A percentile compares a stretch with the other conserved stretches of the same genome.
Conservation (phyloP, 208 protist species). For the Crithidia mellificae region DNA sequence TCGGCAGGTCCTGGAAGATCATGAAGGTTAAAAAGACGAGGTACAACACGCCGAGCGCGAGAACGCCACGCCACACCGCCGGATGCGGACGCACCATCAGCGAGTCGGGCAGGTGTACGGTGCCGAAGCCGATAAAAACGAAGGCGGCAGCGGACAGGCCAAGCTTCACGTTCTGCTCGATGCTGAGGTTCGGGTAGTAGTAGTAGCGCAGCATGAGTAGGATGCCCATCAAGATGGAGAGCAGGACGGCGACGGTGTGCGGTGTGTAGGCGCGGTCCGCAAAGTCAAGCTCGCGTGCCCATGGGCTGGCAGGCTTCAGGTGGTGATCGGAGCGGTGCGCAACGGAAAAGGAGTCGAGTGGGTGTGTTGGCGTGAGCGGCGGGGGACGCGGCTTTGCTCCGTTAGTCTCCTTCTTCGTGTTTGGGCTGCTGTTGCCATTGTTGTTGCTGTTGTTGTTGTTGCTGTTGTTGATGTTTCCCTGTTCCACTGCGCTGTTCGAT, state of each 20-base stretch:
- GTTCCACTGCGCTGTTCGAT: not conserved
- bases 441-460: not conserved
- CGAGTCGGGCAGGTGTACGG: slow-evolving; percentile 92
- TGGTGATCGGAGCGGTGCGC: slow-evolving; percentile 19
- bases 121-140: slow-evolving; percentile 90
- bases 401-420: not conserved
- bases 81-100: slow-evolving; percentile 96
- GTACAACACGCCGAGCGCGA: slow-evolving; percentile 93
- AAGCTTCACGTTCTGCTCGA: slow-evolving; percentile 61
- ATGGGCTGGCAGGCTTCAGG: slow-evolving; percentile 45
- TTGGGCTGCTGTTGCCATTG: not conserved
- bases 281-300: slow-evolving; percentile 59
- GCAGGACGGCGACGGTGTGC: slow-evolving; percentile 61
- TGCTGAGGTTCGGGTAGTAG: slow-evolving; percentile 45
- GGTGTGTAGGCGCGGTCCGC: slow-evolving; percentile 59
- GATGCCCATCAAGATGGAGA: slow-evolving; percentile 47
- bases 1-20: slow-evolving; percentile 89
- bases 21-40: slow-evolving; percentile 90
- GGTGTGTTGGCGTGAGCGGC: slow-evolving; percentile 3
- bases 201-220: slow-evolving; percentile 68
- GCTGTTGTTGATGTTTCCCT: not conserved
- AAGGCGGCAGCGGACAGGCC: slow-evolving; percentile 66
- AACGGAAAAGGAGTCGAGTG: slow-evolving; percentile 30
- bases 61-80: slow-evolving; percentile 92
- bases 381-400: not conserved